Conservation (phyloP, 768 basidiomycete species). For the Tricholoma hemisulphureum region DNA sequence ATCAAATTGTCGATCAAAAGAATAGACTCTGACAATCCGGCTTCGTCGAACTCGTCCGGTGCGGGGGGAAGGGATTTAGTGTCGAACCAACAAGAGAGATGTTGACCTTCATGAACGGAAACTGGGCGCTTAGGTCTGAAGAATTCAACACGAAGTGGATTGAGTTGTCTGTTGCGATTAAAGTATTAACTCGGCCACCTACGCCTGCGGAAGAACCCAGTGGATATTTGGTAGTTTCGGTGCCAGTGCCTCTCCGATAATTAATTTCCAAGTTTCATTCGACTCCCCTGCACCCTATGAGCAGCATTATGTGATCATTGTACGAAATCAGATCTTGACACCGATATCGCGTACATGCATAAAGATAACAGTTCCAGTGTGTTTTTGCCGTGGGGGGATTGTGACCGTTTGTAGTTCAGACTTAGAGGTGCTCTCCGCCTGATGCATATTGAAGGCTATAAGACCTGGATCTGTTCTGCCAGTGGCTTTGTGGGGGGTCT, state of each 20-base stretch:
- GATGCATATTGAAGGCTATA: no score
- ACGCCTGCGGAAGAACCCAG: constrained; percentile 48
- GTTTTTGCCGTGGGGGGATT: constrained; percentile 30
- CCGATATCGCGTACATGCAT: constrained; percentile 50
- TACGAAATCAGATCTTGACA: neutral
- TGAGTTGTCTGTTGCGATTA: constrained; percentile 4
- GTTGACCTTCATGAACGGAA: constrained; percentile 24
- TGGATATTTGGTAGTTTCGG: constrained; percentile 34
- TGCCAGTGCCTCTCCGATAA: constrained; percentile 32
- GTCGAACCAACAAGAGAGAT: constrained; percentile 43
- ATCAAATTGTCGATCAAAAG: constrained; percentile 36
- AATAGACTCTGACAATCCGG: constrained; percentile 32
- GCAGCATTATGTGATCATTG: neutral
- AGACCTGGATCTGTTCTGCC: neutral
- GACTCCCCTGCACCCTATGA: constrained; percentile 40
- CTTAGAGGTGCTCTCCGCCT: constrained; percentile 13
- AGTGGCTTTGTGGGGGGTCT: neutral
- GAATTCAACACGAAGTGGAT: neutral
- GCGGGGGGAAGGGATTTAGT: constrained; percentile 38
- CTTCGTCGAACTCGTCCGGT: constrained; percentile 35
- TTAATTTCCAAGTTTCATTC: constrained; percentile 33
- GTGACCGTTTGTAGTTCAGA: constrained; percentile 9
- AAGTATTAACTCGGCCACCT: constrained; percentile 9
- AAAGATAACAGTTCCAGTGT: constrained; percentile 71
- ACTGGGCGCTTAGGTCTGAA: constrained; percentile 29